A percentile compares a stretch with the other conserved stretches of the same genome.
These are phyloP conservation scores for Trifolium dubium DNA, from an alignment of 306 rosid genomes.

Conservation along the genomic window DNA sequence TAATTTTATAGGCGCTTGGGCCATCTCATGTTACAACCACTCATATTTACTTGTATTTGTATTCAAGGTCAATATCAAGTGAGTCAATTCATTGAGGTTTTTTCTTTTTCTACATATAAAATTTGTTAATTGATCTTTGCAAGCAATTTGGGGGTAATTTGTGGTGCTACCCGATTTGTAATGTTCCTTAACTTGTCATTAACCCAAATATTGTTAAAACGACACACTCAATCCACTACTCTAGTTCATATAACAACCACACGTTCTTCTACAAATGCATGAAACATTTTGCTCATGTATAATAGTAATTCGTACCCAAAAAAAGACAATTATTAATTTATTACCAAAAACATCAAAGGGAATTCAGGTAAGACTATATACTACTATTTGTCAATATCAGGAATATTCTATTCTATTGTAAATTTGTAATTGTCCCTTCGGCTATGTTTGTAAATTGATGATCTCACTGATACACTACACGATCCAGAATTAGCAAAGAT, in stretches of 20 bases:
- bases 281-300: background rate
- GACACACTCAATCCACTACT: background rate
- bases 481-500: no score
- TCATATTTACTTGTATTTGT: background rate
- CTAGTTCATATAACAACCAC: background rate
- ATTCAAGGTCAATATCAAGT: background rate
- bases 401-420: background rate
- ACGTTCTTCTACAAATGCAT: background rate
- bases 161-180: background rate
- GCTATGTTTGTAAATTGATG: conserved; percentile 1
- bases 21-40: background rate
- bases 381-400: background rate
- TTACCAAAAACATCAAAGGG: background rate
- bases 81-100: background rate
- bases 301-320: background rate
- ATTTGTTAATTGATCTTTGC: background rate
- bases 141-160: background rate
- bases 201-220: background rate
- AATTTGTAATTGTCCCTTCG: background rate
- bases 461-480: background rate
- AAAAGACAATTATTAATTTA: background rate
- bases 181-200: background rate
- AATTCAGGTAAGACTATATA: background rate
- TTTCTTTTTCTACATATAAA: background rate
- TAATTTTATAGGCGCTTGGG: background rate